Base-by-base conservation (phyloP, 2,329 filamentous ascomycete species). In the Didymella pinodella region DNA sequence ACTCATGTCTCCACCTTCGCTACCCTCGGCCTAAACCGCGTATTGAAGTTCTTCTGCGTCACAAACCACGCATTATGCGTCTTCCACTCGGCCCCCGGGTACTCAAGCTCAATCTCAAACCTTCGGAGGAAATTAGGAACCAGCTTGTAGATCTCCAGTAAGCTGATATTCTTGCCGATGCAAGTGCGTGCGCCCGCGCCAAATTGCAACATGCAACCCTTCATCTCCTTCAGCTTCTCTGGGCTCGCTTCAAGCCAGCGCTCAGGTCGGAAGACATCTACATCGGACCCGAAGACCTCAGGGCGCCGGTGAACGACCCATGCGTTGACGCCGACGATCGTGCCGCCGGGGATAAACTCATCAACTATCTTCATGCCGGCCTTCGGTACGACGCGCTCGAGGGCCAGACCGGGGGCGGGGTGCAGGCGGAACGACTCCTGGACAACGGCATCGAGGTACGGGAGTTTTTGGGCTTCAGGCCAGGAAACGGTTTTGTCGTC, bases 391-490 rank as follows among this genome's bases (percentile, higher is more conserved):
- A 93, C 81, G 59, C 91, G 85, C 75, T 94, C 91, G 43, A 94
- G 81, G 0, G 88, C 87, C 5, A 93, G 79, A 0, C 90, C 91
- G 0, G 89, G 84, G 0, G 90, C 89, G 0, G 91, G 91, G 72
- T 93, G 90, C 66, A 92, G 73, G 12, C 90, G 86, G 79, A 93
- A 91, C 4, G 88, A 86, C 75, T 95, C 91, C 70, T 93, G 91
- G 67, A 94, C 84, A 54, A 87, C 88, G 3, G 90, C 91, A 68
- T 93, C 89, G 6, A 95, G 85, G 73, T 93, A 95, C 0, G 86
- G 85, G 2, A 95, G 82, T 54, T 84, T 85, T 73, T 91, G 89
- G 48, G 83, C 84, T 75, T 93, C 88, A 34, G 85, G 72, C 85
- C 89, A 92, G 1, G 86, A 88, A 6, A 92, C 88, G 4, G 88